Evolutionary conservation across 202 grass and related monocot species (phyloP).

Genomic region (Alloteropsis angusta): DNA sequence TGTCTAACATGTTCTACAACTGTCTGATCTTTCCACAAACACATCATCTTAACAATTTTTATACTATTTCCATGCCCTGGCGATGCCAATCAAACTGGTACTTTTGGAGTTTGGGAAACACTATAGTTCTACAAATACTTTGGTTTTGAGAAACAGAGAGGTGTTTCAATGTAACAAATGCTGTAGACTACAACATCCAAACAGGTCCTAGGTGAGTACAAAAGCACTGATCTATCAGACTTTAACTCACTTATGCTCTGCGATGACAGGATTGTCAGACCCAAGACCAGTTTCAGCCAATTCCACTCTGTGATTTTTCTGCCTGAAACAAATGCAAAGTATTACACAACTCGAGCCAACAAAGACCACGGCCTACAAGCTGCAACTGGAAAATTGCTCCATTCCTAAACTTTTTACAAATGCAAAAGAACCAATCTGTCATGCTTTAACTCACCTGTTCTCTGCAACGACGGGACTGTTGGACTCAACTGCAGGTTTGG

Average conservation of each 20-base stretch:
- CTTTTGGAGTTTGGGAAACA: not conserved
- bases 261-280: not conserved
- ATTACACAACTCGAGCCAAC: not conserved
- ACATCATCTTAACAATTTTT: not conserved
- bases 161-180: not conserved
- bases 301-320: constrained; percentile 29
- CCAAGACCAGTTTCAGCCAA: not conserved
- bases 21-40: not conserved
- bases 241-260: constrained; percentile 16
- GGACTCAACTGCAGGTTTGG: not conserved
- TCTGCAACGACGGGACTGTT: not conserved
- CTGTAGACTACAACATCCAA: not conserved
- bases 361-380: not conserved
- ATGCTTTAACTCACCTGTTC: not conserved
- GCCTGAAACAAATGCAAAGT: constrained; percentile 25
- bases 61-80: not conserved
- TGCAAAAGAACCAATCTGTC: not conserved
- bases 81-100: not conserved
- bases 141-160: not conserved
- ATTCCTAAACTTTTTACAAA: not conserved
- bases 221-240: not conserved
- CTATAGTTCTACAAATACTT: not conserved
- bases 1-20: not conserved
- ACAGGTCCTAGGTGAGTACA: not conserved
- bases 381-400: not conserved